Base-by-base conservation (phyloP, 345 rosid species). In the Linum usitatissimum region DNA sequence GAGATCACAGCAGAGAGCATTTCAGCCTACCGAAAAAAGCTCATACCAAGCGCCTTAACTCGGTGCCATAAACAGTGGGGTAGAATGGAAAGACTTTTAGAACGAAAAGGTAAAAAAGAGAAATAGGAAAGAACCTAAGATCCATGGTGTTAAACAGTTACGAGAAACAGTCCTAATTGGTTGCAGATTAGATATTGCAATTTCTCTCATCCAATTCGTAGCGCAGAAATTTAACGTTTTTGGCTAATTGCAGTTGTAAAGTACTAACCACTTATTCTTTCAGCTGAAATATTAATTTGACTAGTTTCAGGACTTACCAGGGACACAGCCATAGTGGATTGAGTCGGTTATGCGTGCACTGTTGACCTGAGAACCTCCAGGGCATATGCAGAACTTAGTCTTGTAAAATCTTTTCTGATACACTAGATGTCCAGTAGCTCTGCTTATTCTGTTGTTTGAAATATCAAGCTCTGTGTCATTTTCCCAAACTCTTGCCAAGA, bases 331-430 rank as follows among this genome's bases (percentile, higher is more conserved):
- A 61, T 90, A 94, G 62, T 90, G 97, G 59, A 94, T 94, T 5
- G 99, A 91, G 76, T 94, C 99, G 30, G 96, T 75, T 69, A 94
- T 88, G 18, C 97, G 92, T 64, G 97, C 99, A 55, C 99, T 90
- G 69, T 88, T 88, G 71, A 94, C 97, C 76, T 94, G 99, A 56
- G 97, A 88, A 64, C 99, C 97, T 59, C 99, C 97, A 0, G 99
- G 99, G 68, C 97, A 94, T 74, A 94, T 86, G 74, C 96, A 90
- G 68, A 79, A 94, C 71, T 94, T 94, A 53, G 95, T 86, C 75
- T 74, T 60, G 79, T 88, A 86, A 72, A 94, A 90, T 75, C 87
- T 86, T 84, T 85, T 90, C 77, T 94, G 97, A 78, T 90, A 94
- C 36, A 82, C 79, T 5, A 86, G 76, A 78, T 77, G 84, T 65